Evolutionary conservation across 2,329 filamentous ascomycete genomes (phyloP), one percentile per base, ranked within the genome.

Genomic region (Epichloe elymi): DNA sequence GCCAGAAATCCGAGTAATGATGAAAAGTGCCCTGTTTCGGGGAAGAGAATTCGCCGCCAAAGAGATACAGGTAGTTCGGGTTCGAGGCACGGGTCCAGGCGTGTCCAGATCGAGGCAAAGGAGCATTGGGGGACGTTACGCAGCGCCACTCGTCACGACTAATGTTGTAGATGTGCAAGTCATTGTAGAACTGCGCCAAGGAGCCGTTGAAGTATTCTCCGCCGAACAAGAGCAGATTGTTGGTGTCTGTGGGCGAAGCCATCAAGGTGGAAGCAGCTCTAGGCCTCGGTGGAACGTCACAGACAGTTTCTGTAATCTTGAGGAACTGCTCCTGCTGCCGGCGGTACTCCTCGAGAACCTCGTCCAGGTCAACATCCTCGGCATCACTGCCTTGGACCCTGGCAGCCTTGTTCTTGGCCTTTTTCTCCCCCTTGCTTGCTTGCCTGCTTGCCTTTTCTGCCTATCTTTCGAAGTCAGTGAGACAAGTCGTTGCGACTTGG

Each of bases 1-100:
- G 78, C 91, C 93, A 98, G 66, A 98, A 97, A 70, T 97, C 93
- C 62, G 95, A 95, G 71, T 98, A 98, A 68, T 98, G 93, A 67
- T 98, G 96, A 63, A 98, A 98, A 0, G 91, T 97, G 4, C 93
- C 93, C 68, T 97, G 93, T 65, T 96, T 97, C 2, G 93, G 93
- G 30, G 85, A 91, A 52, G 87, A 94, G 67, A 98, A 98, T 69
- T 98, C 93, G 54, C 91, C 93, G 56, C 93, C 93, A 62, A 97
- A 97, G 15, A 98, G 72, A 65, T 95, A 98, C 49, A 97, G 79
- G 36, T 86, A 82, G 55, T 85, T 86, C 15, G 84, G 74, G 67
- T 96, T 95, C 46, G 86, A 87, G 52, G 87, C 89, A 53, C 89
- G 80, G 61, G 88, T 94, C 88, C 90, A 96, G 15, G 93, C 91